Base-by-base conservation (phyloP, 805 yeast species). In the Cyberlindnera euphorbiiphila region DNA sequence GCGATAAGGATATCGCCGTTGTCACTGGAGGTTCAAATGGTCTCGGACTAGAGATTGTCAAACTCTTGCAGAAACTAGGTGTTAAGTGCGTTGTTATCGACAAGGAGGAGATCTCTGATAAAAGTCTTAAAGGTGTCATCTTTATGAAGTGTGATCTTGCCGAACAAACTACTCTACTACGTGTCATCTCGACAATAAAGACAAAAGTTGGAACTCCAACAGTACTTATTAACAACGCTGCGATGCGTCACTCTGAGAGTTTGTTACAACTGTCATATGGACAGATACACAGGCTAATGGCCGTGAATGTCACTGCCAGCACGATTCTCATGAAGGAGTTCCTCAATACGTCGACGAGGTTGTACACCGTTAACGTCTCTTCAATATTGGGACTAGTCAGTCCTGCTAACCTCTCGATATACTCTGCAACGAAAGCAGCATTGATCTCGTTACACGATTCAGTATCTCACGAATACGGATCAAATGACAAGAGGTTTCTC, bases 371-470 rank as follows among this genome's bases (percentile, higher is more conserved):
- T 14, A 84, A 86, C 6, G 65, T 89, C 19, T 84, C 93, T 0
- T 85, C 95, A 2, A 82, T 84, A 0, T 63, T 88, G 28, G 96
- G 95, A 0, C 74, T 82, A 36, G 69, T 83, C 62, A 74, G 87
- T 3, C 96, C 96, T 0, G 86, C 93, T 4, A 69, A 83, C 32
- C 70, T 66, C 10, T 80, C 81, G 30, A 83, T 81, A 0, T 89
- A 89, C 54, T 94, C 95, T 0, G 91, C 95, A 0, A 76, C 93
- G 6, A 89, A 89, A 56, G 82, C 95, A 0, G 93, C 95, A 0
- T 57, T 85, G 12, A 73, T 87, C 31, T 88, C 94, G 1, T 59
- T 88, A 10, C 96, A 87, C 53, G 96, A 88, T 57, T 79, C 93
- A 0, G 64, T 85, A 24, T 77, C 86, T 0, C 81, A 77, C 49